Conservation (phyloP, 2,329 filamentous ascomycete species). For the Ceratocystis albifundus region DNA sequence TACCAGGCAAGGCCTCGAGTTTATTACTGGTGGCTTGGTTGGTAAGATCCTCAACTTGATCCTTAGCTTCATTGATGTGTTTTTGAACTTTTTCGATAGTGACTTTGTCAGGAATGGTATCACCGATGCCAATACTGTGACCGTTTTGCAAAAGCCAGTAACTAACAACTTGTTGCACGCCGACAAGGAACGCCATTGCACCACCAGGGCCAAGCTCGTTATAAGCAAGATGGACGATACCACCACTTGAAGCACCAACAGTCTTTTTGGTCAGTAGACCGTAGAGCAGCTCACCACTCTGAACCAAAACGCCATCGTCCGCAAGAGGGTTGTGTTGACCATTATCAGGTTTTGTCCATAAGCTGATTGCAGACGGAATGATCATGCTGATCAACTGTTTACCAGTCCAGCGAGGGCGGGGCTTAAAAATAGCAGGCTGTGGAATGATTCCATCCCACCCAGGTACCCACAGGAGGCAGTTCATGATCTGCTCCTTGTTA, state of each 20-base stretch:
- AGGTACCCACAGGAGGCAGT: conserved; percentile 92
- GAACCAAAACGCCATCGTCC: conserved; percentile 71
- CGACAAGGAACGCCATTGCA: conserved; percentile 91
- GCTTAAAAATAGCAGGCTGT: conserved; percentile 85
- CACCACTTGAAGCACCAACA: conserved; percentile 77
- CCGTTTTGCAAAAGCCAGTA: conserved; percentile 96
- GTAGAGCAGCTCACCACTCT: conserved; percentile 79
- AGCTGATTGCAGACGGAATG: conserved; percentile 75
- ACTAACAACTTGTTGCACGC: conserved; percentile 84
- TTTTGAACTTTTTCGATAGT: conserved; percentile 78
- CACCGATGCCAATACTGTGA: conserved; percentile 96
- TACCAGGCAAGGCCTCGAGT: conserved; percentile 87
- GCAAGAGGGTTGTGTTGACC: conserved; percentile 50
- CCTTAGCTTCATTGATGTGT: conserved; percentile 71
- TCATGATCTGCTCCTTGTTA: conserved; percentile 85
- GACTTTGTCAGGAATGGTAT: conserved; percentile 79
- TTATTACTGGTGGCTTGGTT: conserved; percentile 69
- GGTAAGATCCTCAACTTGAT: conserved; percentile 65
- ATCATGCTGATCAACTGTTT: conserved; percentile 96
- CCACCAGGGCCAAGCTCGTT: conserved; percentile 82
- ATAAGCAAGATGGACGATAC: conserved; percentile 91
- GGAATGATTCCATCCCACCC: conserved; percentile 95
- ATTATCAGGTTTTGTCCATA: conserved; percentile 53
- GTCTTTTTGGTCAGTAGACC: conserved; percentile 89
- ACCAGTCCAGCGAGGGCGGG: conserved; percentile 86